Conservation (phyloP, 2,329 filamentous ascomycete genomes). For the Nemania abortiva region DNA sequence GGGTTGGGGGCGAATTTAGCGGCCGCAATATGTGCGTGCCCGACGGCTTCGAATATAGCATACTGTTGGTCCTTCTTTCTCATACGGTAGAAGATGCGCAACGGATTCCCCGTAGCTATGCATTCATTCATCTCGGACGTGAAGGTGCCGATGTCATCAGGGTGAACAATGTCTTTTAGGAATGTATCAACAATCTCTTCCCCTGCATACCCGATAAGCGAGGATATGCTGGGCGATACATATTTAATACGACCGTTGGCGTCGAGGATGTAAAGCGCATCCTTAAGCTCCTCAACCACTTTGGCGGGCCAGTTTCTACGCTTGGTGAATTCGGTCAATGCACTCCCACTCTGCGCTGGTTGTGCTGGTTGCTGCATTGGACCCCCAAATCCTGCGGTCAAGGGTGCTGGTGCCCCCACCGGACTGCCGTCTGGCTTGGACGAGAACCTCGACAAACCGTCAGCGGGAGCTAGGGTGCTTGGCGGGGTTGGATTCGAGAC, state of each 20-base stretch:
- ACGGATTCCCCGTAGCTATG: slow-evolving; percentile 80
- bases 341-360: slow-evolving; percentile 54
- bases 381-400: slow-evolving; percentile 52
- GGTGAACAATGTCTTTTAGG: slow-evolving; percentile 85
- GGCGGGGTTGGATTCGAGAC: slow-evolving; percentile 41
- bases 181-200: slow-evolving; percentile 79
- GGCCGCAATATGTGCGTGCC: slow-evolving; percentile 86
- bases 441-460: slow-evolving; percentile 42
- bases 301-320: slow-evolving; percentile 85
- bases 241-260: slow-evolving; percentile 86
- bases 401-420: slow-evolving; percentile 38
- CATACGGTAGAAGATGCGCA: slow-evolving; percentile 90
- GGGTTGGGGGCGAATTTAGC: slow-evolving; percentile 73
- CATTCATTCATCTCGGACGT: slow-evolving; percentile 90
- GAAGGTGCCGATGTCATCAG: slow-evolving; percentile 85
- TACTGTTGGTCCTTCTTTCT: slow-evolving; percentile 79
- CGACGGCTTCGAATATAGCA: slow-evolving; percentile 89
- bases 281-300: slow-evolving; percentile 88
- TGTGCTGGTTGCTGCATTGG: slow-evolving; percentile 36
- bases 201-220: slow-evolving; percentile 79
- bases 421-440: slow-evolving; percentile 43
- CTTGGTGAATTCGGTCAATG: slow-evolving; percentile 70
- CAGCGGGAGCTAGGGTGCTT: slow-evolving; percentile 39
- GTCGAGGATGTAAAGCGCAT: slow-evolving; percentile 88
- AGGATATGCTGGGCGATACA: slow-evolving; percentile 81